Conservation (phyloP, 2,329 filamentous ascomycete species). For the Paramyrothecium sp. region DNA sequence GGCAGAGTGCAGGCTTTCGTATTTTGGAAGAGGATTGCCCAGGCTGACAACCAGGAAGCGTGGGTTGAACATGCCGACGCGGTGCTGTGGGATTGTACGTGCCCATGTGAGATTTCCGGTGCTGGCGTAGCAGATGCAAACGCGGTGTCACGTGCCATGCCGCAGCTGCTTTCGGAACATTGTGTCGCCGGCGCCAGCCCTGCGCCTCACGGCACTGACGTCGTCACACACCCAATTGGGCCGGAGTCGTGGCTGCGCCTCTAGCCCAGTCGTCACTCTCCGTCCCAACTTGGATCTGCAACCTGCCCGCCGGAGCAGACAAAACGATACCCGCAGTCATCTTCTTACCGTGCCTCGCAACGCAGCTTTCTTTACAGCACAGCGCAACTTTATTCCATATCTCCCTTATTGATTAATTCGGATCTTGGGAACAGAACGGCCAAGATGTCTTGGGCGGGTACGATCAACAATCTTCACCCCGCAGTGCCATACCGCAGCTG, state of each 20-base stretch:
- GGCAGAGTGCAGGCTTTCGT: constrained; percentile 79
- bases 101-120: constrained; percentile 1
- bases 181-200: constrained; percentile 6
- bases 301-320: background rate
- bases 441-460: constrained; percentile 72
- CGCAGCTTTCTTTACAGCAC: background rate
- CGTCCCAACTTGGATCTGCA: constrained; percentile 5
- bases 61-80: constrained; percentile 32
- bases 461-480: constrained; percentile 21
- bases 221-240: constrained; percentile 27
- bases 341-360: too few relatives aligned
- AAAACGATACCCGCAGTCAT: background rate
- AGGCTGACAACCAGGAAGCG: constrained; percentile 80
- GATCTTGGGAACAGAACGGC: constrained; percentile 14
- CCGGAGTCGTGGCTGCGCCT: constrained; percentile 28
- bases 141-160: constrained; percentile 28
- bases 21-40: constrained; percentile 77
- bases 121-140: constrained; percentile 7
- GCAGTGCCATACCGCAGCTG: constrained; percentile 17
- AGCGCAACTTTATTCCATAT: background rate
- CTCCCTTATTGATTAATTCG: background rate
- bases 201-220: constrained; percentile 24
- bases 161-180: constrained; percentile 6
- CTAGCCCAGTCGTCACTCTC: constrained; percentile 27
- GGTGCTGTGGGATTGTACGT: constrained; percentile 1